phyloP scores from a whole-genome alignment of 1,284 basidiomycete species.

The Tilletia indica region DNA sequence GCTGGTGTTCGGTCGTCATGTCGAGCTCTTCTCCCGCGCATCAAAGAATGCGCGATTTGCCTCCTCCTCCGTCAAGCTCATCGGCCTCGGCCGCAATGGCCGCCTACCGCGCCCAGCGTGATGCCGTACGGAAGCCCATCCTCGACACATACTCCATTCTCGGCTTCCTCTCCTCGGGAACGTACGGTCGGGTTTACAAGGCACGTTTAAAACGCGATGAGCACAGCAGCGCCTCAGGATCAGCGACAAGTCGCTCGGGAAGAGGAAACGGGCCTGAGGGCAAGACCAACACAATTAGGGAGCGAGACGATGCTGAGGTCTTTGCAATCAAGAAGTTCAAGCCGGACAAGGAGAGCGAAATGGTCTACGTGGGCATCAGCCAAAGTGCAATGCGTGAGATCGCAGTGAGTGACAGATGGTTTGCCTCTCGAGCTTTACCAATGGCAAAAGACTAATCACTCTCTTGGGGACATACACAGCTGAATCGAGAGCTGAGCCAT shows the following conservation, averaged over 20 bases:
- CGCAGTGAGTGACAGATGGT: slow-evolving; percentile 64
- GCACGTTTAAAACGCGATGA: slow-evolving; percentile 62
- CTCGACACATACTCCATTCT: slow-evolving; percentile 71
- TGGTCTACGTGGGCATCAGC: slow-evolving; percentile 87
- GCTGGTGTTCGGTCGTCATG: too few species aligned
- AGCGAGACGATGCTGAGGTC: slow-evolving; percentile 25
- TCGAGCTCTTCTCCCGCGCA: too few species aligned
- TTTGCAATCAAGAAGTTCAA: slow-evolving; percentile 99
- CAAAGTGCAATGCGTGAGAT: slow-evolving; percentile 96
- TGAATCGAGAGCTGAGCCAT: slow-evolving; percentile 90
- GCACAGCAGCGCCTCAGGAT: neutral
- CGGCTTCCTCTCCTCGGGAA: slow-evolving; percentile 96
- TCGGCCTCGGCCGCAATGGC: slow-evolving; percentile 31
- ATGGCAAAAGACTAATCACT: too few species aligned
- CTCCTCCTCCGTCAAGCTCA: neutral
- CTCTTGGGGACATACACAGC: slow-evolving; percentile 58
- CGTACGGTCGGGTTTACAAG: slow-evolving; percentile 97
- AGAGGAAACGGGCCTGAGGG: neutral
- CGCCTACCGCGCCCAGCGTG: slow-evolving; percentile 46
- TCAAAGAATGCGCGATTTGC: neutral
- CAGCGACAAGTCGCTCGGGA: neutral
- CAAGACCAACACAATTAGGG: neutral
- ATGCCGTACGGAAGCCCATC: slow-evolving; percentile 39
- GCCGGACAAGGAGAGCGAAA: slow-evolving; percentile 72
- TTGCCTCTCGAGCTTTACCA: neutral